Evolutionary conservation across 805 yeast species (phyloP), one percentile per base, ranked within the genome.

Genomic region (Nakazawaea anatomiae): DNA sequence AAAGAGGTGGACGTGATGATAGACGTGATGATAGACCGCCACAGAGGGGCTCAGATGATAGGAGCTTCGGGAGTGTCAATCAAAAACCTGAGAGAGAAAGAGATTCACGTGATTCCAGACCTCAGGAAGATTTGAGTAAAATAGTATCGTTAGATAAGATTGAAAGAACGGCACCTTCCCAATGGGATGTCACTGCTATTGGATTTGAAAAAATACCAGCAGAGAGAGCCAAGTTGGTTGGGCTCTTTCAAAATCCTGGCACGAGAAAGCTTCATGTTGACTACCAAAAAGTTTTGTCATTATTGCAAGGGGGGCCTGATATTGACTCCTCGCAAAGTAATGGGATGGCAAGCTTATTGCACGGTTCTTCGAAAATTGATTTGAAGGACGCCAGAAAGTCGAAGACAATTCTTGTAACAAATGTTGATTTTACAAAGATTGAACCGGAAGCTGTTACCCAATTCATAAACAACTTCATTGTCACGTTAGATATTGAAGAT

Each of bases 221-320:
- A 0, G 87, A 83, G 54, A 72, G 85, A 53, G 96, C 94, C 5
- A 89, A 89, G 59, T 68, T 86, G 14, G 78, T 89, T 1, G 96
- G 96, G 0, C 64, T 87, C 2, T 89, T 89, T 59, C 89, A 91
- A 2, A 70, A 79, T 14, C 92, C 94, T 1, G 90, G 90, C 39
- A 64, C 71, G 27, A 69, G 74, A 5, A 75, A 71, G 52, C 58
- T 70, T 36, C 74, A 68, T 46, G 70, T 76, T 4, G 66, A 66
- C 10, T 60, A 67, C 18, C 64, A 66, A 32, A 74, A 72, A 42
- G 64, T 70, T 32, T 54, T 70, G 28, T 10, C 43, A 5, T 36
- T 50, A 18, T 36, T 50, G 12, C 31, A 43, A 14, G 52, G 46
- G 14, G 53, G 56, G 28, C 60, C 50, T 56, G 65, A 4, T 62